These are phyloP conservation scores for Phaeomoniella chlamydospora DNA, from an alignment of 2,329 filamentous ascomycete genomes.

Conservation along the genomic window DNA sequence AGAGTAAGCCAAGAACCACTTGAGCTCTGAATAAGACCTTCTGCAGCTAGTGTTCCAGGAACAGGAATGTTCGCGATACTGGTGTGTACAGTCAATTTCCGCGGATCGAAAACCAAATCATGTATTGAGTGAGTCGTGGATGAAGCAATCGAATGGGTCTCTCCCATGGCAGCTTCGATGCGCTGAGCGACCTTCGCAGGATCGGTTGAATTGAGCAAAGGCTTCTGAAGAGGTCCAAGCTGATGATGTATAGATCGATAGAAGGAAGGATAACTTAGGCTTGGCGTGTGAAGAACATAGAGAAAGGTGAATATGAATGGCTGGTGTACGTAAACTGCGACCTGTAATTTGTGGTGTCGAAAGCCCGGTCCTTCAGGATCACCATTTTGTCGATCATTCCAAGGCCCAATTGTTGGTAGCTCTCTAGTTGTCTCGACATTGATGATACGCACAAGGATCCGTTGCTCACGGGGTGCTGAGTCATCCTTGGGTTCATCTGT, in stretches of 20 bases:
- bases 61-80: slow-evolving; percentile 51
- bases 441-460: slow-evolving; percentile 20
- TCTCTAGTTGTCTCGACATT: slow-evolving; percentile 16
- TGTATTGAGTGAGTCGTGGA: slow-evolving; percentile 30
- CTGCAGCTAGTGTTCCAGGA: slow-evolving; percentile 27
- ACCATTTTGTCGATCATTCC: neutral
- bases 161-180: slow-evolving; percentile 11
- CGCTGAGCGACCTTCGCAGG: slow-evolving; percentile 23
- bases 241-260: slow-evolving; percentile 34
- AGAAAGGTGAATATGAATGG: slow-evolving; percentile 38
- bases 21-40: slow-evolving; percentile 15
- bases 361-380: slow-evolving; percentile 2
- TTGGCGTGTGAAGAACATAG: slow-evolving; percentile 26
- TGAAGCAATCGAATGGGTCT: neutral
- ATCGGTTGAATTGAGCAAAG: slow-evolving; percentile 30
- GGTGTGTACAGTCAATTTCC: slow-evolving; percentile 41
- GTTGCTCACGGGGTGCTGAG: slow-evolving; percentile 7
- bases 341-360: slow-evolving; percentile 9
- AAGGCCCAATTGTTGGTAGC: neutral
- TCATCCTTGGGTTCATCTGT: neutral
- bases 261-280: slow-evolving; percentile 24
- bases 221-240: slow-evolving; percentile 30
- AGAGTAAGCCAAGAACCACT: slow-evolving; percentile 12
- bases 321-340: slow-evolving; percentile 19
- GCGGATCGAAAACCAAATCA: slow-evolving; percentile 47